phyloP scores from a whole-genome alignment of 305 asterid genomes.

The Fraxinus paxiana region DNA sequence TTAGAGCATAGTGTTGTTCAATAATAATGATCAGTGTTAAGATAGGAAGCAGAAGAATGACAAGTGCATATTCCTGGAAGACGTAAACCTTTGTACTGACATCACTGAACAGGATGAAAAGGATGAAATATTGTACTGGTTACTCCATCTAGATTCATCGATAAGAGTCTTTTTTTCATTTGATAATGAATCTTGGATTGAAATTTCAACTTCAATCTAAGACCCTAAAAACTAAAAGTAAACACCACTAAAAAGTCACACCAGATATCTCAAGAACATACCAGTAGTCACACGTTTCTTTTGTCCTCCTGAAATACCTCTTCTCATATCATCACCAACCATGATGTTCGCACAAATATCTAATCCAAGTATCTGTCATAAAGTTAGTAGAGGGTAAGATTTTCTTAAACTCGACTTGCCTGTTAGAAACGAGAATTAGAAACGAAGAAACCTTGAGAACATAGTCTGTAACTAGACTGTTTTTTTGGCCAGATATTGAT shows the following conservation, averaged over 20 bases:
- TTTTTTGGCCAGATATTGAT: conserved; percentile 43
- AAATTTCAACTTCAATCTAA: not conserved
- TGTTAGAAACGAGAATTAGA: not conserved
- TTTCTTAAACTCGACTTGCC: not conserved
- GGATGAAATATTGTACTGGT: not conserved
- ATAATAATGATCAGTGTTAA: not conserved
- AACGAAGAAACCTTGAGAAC: conserved; percentile 42
- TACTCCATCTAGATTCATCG: not conserved
- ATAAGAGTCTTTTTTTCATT: not conserved
- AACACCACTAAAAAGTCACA: not conserved
- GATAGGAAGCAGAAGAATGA: not conserved
- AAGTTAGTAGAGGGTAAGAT: not conserved
- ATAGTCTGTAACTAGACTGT: conserved; percentile 47
- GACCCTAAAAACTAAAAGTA: not conserved
- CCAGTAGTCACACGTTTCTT: conserved; percentile 54
- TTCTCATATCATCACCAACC: conserved; percentile 55
- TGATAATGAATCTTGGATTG: not conserved
- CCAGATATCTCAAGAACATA: conserved; percentile 10
- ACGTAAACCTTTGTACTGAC: not conserved
- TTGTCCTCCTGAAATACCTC: conserved; percentile 60
- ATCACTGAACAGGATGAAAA: not conserved
- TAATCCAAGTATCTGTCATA: conserved; percentile 46
- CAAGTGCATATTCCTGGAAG: not conserved
- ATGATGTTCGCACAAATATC: conserved; percentile 45
- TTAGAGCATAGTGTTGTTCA: not conserved